A percentile compares a stretch with the other conserved stretches of the same genome.
phyloP scores from a whole-genome alignment of 352 stramenopile genomes.

The Pythium phragmitis region DNA sequence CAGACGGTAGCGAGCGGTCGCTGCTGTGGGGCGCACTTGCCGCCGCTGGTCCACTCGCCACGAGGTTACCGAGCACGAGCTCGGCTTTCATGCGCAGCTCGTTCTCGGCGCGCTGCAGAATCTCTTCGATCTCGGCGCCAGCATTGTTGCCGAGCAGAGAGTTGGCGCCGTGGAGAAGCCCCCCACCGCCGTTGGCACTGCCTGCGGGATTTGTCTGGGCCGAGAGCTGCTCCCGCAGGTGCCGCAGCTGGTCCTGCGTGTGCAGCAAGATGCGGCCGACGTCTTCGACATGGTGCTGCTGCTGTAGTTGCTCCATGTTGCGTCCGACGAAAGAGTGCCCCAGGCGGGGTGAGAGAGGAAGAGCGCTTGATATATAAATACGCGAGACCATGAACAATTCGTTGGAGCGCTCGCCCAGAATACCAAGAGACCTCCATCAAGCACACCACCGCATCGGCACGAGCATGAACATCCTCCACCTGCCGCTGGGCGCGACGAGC shows the following conservation, averaged over 20 bases:
- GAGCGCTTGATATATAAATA: background rate
- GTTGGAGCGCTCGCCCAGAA: too few relatives aligned
- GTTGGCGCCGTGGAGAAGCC: background rate
- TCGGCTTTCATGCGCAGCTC: constrained; percentile 82
- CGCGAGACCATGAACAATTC: background rate
- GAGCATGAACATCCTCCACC: constrained; percentile 63
- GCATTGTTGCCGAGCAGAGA: constrained; percentile 25
- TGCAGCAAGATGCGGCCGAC: constrained; percentile 78
- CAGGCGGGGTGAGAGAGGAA: too few relatives aligned
- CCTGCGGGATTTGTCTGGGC: background rate
- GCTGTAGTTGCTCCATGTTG: constrained; percentile 70
- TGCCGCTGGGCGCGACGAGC: constrained; percentile 30
- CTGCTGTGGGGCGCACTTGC: constrained; percentile 26
- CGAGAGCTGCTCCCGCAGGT: constrained; percentile 72
- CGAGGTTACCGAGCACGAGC: constrained; percentile 68
- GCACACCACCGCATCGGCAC: background rate
- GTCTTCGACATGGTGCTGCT: constrained; percentile 83
- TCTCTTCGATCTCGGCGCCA: constrained; percentile 55
- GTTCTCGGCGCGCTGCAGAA: constrained; percentile 63
- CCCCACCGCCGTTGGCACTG: constrained; percentile 20
- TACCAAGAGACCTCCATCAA: too few relatives aligned
- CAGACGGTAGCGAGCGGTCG: constrained; percentile 22
- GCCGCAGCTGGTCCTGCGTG: constrained; percentile 76
- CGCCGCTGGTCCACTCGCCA: constrained; percentile 33
- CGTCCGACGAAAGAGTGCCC: background rate